Evolutionary conservation across 768 basidiomycete genomes (phyloP).

Genomic region (Boletus edulis): DNA sequence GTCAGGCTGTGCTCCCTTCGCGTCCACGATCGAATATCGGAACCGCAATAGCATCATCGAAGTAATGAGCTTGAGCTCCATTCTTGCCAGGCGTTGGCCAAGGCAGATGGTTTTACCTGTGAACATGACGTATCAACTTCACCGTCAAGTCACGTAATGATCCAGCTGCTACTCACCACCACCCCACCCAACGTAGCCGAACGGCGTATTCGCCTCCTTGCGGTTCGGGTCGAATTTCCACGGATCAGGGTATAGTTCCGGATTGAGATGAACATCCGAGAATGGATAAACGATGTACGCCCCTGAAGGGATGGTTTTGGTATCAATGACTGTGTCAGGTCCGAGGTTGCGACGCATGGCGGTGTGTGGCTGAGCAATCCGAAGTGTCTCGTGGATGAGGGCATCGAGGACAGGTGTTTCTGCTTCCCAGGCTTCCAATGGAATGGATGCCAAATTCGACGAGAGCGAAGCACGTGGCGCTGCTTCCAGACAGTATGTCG

Average conservation of each 20-base stretch:
- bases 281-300: constrained; percentile 79
- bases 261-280: constrained; percentile 74
- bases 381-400: constrained; percentile 73
- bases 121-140: constrained; percentile 7
- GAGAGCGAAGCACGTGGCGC: constrained; percentile 33
- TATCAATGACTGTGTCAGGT: constrained; percentile 66
- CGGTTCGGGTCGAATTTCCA: constrained; percentile 71
- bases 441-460: constrained; percentile 53
- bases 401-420: constrained; percentile 70
- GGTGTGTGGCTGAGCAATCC: constrained; percentile 74
- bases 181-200: constrained; percentile 75
- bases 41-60: constrained; percentile 68
- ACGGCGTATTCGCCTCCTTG: constrained; percentile 48
- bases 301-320: constrained; percentile 67
- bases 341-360: constrained; percentile 82
- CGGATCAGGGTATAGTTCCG: constrained; percentile 69
- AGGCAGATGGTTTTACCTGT: constrained; percentile 69
- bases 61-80: constrained; percentile 69
- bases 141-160: constrained; percentile 17
- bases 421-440: constrained; percentile 68
- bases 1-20: constrained; percentile 41
- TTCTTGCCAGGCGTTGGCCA: constrained; percentile 70
- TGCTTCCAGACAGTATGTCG: constrained; percentile 34
- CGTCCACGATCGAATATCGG: constrained; percentile 57
- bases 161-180: constrained; percentile 52